Conservation (phyloP, 495 filamentous ascomycete species). For the Aspergillus diversus region DNA sequence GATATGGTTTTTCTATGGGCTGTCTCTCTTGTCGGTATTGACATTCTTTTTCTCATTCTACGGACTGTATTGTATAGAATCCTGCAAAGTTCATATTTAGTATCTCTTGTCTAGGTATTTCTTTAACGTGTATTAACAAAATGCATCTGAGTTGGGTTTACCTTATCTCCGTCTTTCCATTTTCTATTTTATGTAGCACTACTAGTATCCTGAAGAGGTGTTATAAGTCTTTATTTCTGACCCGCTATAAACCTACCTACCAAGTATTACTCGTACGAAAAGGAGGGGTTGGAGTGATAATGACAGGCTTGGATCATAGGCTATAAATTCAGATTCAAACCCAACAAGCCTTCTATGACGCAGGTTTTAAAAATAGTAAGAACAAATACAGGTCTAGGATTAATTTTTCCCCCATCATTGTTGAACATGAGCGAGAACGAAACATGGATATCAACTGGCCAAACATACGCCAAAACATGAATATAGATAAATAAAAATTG, state of each 20-base stretch:
- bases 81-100: constrained; percentile 33
- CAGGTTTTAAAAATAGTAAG: constrained; percentile 1
- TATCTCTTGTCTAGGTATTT: constrained; percentile 16
- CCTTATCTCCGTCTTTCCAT: no score
- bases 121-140: constrained; percentile 15
- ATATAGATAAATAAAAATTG: constrained; percentile 10
- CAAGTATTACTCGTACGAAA: no score
- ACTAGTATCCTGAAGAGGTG: no score
- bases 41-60: constrained; percentile 12
- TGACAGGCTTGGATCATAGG: background rate
- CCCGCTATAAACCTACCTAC: no score
- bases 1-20: constrained; percentile 6
- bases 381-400: constrained; percentile 15
- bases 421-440: constrained; percentile 29
- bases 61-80: constrained; percentile 44
- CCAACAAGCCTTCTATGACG: constrained; percentile 2
- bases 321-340: background rate
- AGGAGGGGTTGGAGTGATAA: no score
- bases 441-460: constrained; percentile 38
- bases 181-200: no score
- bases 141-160: background rate
- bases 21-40: constrained; percentile 26
- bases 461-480: constrained; percentile 24
- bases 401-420: constrained; percentile 23
- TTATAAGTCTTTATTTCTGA: no score